Evolutionary conservation across 768 basidiomycete species (phyloP).

Genomic region (Astraeus odoratus): DNA sequence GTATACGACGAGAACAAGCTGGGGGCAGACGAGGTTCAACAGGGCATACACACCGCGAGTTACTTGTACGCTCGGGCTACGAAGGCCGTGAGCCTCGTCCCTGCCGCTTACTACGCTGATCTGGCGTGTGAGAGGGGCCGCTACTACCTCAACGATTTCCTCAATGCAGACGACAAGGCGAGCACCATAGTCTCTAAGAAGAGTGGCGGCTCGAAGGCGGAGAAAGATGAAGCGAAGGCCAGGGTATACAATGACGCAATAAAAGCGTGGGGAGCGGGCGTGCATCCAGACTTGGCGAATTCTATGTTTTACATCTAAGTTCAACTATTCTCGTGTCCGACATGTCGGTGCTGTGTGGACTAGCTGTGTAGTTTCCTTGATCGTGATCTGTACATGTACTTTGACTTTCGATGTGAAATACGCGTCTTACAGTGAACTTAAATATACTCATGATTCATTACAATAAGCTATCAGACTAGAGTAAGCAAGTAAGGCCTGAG

Average conservation of each 20-base stretch:
- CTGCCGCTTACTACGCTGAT: conserved; percentile 78
- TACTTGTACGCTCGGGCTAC: conserved; percentile 82
- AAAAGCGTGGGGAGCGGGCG: conserved; percentile 46
- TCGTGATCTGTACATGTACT: too few relatives aligned
- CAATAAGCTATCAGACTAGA: background rate
- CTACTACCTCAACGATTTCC: conserved; percentile 67
- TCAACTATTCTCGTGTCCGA: background rate
- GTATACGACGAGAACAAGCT: conserved; percentile 72
- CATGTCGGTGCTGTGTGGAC: too few relatives aligned
- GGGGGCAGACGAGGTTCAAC: conserved; percentile 66
- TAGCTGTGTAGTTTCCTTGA: too few relatives aligned
- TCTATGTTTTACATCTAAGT: conserved; percentile 72
- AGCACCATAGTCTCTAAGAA: conserved; percentile 29
- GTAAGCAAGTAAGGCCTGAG: background rate
- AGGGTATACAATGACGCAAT: conserved; percentile 16
- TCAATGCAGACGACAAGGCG: conserved; percentile 48
- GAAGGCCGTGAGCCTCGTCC: conserved; percentile 74
- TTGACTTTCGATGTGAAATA: too few relatives aligned
- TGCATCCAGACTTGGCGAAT: conserved; percentile 49
- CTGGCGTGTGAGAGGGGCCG: conserved; percentile 76
- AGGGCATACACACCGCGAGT: conserved; percentile 59
- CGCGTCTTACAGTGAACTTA: background rate
- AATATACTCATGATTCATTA: background rate
- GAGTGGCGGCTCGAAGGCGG: conserved; percentile 26
- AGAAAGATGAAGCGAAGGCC: conserved; percentile 23